Conservation (phyloP, 345 rosid genomes). For the Anacardium occidentale region DNA sequence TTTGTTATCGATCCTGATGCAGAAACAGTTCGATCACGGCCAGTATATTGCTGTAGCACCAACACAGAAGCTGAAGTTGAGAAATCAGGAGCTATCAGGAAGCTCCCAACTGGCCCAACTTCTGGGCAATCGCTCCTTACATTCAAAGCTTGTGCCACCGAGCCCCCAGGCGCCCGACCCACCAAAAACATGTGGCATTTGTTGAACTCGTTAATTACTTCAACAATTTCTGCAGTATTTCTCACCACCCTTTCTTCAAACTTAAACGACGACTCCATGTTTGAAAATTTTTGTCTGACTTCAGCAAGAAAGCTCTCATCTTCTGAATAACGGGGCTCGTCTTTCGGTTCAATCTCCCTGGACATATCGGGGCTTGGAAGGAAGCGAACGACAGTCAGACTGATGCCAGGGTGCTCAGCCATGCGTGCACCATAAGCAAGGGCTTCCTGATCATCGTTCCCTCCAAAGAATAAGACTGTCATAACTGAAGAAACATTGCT, state of each 20-base stretch:
- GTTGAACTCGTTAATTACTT: constrained; percentile 29
- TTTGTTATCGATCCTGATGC: background rate
- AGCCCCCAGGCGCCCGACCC: constrained; percentile 44
- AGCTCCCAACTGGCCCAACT: constrained; percentile 53
- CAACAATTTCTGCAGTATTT: constrained; percentile 26
- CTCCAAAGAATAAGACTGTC: constrained; percentile 73
- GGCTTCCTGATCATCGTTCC: constrained; percentile 77
- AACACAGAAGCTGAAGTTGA: constrained; percentile 42
- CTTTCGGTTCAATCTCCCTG: too few relatives aligned
- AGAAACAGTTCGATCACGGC: background rate
- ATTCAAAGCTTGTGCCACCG: constrained; percentile 27
- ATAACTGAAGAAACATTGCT: constrained; percentile 55
- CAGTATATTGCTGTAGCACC: constrained; percentile 50
- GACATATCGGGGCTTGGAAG: constrained; percentile 28
- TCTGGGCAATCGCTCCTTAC: constrained; percentile 46
- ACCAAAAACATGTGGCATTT: constrained; percentile 47
- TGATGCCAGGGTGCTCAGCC: constrained; percentile 50
- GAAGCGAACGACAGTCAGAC: background rate
- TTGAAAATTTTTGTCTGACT: constrained; percentile 28
- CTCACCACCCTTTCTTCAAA: constrained; percentile 42
- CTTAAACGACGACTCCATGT: constrained; percentile 33
- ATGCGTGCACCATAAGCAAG: constrained; percentile 70
- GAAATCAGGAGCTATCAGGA: constrained; percentile 42
- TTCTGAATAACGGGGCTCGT: background rate
- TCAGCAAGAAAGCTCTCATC: constrained; percentile 41